Conservation (phyloP, 306 rosid genomes). For the Castanea mollissima region DNA sequence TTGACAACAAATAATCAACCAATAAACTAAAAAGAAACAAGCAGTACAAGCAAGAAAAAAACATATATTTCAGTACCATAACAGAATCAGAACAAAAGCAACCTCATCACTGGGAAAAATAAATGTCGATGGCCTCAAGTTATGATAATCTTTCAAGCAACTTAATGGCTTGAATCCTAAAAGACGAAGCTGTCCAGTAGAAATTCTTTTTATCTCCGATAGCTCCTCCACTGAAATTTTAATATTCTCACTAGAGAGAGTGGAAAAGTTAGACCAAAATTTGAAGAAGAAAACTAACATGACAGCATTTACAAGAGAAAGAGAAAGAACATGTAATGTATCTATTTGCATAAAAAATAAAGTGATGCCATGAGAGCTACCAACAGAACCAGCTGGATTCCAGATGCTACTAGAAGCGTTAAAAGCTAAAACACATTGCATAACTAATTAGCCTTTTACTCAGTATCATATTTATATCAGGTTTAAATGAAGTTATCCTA, state of each 20-base stretch:
- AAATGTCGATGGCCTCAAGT: conserved; percentile 88
- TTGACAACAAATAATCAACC: not conserved
- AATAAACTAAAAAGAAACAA: conserved; percentile 19
- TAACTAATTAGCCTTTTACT: not conserved
- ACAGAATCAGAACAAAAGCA: conserved; percentile 24
- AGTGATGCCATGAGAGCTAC: not conserved
- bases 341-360: not conserved
- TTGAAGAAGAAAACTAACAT: conserved; percentile 20
- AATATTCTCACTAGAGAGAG: conserved; percentile 61
- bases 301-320: not conserved
- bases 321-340: not conserved
- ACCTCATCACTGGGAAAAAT: conserved; percentile 88
- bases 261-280: conserved; percentile 21
- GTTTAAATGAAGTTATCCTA: too few species aligned
- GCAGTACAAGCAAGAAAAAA: conserved; percentile 6
- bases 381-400: not conserved
- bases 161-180: conserved; percentile 90
- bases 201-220: conserved; percentile 67
- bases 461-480: not conserved
- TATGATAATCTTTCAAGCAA: conserved; percentile 89
- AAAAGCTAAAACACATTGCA: not conserved
- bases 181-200: conserved; percentile 68
- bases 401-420: not conserved
- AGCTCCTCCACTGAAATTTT: conserved; percentile 70
- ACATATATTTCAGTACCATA: conserved; percentile 6